Evolutionary conservation across 192 early-diverging fungal species (phyloP), one percentile per base, ranked within the genome.

Genomic region (Chytriomyces confervae): DNA sequence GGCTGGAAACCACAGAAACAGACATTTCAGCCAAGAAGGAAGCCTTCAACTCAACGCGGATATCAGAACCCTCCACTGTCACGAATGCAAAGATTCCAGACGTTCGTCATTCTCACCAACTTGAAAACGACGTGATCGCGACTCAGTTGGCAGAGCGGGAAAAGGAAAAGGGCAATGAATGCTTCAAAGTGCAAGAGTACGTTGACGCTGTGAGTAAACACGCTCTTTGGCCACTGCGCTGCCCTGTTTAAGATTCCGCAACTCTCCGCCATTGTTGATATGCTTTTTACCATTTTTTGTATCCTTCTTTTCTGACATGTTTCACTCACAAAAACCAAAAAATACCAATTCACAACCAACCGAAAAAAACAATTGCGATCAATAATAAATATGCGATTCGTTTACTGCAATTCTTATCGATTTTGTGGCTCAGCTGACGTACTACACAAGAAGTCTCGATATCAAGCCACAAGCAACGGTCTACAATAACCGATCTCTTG

Each of bases 81-180:
- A 23, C 4, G 18, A 11, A 8, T 29, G 45, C 43, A n/a, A 7
- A 46, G 2, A 64, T 16, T n/a, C 11, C 36, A 29, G 51, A 60
- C 16, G 49, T 57, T 6, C 36, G 36, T 36, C 36, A 2, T 4
- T 36, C 36, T 36, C 36, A 1, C 4, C 2, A 53, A 20, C n/a
- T 20, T 61, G 61, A 57, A 80, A 48, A 51, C 49, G 66, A 77
- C 0, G 47, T 72, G 10, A 5, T 68, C 36, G 70, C 70, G 13
- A 63, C 61, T 7, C 57, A 50, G 23, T 65, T 75, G 51, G 81
- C 74, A 24, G 77, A 66, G 7, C 11, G 18, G 23, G 81, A 82
- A 75, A 76, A 77, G 27, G 16, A 48, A 18, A 82, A 82, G 71
- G 81, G 81, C 43, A 82, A 82, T 51, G 81, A 82, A 36, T 45